A percentile compares a stretch with the other conserved stretches of the same genome.
phyloP scores from a whole-genome alignment of 2,329 filamentous ascomycete species.

The Beauveria varroae region DNA sequence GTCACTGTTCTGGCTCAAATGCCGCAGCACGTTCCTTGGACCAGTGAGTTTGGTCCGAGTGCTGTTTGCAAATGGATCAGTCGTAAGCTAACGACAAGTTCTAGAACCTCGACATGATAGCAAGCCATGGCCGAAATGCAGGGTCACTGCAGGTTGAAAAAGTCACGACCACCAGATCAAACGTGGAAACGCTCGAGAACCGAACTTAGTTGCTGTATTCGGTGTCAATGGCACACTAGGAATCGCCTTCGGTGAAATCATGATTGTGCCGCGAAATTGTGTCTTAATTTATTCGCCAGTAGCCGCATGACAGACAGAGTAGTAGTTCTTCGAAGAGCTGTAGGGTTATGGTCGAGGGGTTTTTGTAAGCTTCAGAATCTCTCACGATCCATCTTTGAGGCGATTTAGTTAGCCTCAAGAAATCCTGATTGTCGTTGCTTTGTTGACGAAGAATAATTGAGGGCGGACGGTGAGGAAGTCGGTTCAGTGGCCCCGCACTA shows the following conservation, averaged over 20 bases:
- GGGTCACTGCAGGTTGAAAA: neutral
- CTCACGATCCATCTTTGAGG: too few relatives aligned
- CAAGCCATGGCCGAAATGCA: neutral
- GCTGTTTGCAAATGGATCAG: neutral
- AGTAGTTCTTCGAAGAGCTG: too few relatives aligned
- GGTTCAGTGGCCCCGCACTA: neutral
- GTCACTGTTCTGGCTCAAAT: conserved; percentile 1
- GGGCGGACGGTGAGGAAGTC: neutral
- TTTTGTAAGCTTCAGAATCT: too few relatives aligned
- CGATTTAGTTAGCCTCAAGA: too few relatives aligned
- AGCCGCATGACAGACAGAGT: too few relatives aligned
- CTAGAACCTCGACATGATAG: neutral
- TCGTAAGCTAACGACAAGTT: neutral
- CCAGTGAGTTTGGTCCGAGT: neutral
- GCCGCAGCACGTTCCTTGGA: conserved; percentile 5
- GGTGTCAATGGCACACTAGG: too few relatives aligned
- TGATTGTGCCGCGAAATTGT: too few relatives aligned
- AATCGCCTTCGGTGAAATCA: too few relatives aligned
- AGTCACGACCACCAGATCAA: neutral
- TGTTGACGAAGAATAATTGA: too few relatives aligned
- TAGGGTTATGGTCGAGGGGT: too few relatives aligned
- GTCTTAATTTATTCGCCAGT: too few relatives aligned
- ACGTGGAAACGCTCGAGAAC: neutral
- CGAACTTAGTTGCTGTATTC: neutral
- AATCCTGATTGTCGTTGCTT: too few relatives aligned